A percentile compares a stretch with the other conserved stretches of the same genome.
Evolutionary conservation across 345 rosid genomes (phyloP).

Genomic region (Crucihimalaya himalaica): DNA sequence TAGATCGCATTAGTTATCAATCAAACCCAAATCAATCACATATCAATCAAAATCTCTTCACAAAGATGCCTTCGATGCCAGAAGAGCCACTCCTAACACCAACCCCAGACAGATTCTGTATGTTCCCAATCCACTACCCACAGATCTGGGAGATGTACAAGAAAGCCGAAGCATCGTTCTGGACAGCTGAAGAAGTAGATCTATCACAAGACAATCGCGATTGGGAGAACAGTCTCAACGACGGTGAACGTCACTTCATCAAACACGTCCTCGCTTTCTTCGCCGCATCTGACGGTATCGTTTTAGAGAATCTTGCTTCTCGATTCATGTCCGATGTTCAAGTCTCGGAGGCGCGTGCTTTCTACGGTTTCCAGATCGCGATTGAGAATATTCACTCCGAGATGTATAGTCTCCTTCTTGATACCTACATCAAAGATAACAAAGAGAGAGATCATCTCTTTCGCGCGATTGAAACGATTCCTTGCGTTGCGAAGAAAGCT

Average conservation of each 20-base stretch:
- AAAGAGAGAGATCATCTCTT: slow-evolving; percentile 58
- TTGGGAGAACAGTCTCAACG: slow-evolving; percentile 67
- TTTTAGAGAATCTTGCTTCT: slow-evolving; percentile 79
- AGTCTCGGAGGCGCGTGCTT: slow-evolving; percentile 92
- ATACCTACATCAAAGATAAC: slow-evolving; percentile 85
- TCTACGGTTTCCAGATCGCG: slow-evolving; percentile 96
- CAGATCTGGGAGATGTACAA: slow-evolving; percentile 98
- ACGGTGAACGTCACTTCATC: slow-evolving; percentile 82
- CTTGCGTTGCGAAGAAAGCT: slow-evolving; percentile 75
- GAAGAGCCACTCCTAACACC: slow-evolving; percentile 86
- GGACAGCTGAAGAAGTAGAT: slow-evolving; percentile 99
- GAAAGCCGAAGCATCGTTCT: slow-evolving; percentile 95
- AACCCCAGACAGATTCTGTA: slow-evolving; percentile 81
- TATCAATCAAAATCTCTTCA: not conserved
- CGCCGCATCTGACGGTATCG: slow-evolving; percentile 95
- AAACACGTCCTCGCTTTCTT: slow-evolving; percentile 94
- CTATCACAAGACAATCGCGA: slow-evolving; percentile 74
- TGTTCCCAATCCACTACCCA: slow-evolving; percentile 93
- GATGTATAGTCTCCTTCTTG: slow-evolving; percentile 91
- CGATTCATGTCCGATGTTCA: slow-evolving; percentile 96
- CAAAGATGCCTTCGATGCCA: slow-evolving; percentile 68
- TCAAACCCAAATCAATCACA: not conserved
- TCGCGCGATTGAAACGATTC: slow-evolving; percentile 74
- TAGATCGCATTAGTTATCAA: not conserved
- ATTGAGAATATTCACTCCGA: slow-evolving; percentile 96